phyloP scores from a whole-genome alignment of 768 basidiomycete species.

The Pisolithus microcarpus region DNA sequence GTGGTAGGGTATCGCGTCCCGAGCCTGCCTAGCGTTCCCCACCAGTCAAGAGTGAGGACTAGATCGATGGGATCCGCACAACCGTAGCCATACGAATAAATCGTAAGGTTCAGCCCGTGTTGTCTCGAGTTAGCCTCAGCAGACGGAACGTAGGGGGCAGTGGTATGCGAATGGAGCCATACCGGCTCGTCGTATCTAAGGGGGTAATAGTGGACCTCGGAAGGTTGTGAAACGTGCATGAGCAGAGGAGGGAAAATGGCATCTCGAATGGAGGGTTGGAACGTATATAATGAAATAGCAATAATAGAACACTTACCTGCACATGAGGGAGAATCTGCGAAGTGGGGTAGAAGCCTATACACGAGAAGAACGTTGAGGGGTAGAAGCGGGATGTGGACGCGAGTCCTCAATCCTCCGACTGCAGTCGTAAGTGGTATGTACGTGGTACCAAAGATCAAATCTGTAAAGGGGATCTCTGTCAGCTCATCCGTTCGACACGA shows the following conservation, averaged over 20 bases:
- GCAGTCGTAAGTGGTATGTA: constrained; percentile 28
- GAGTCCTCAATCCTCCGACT: constrained; percentile 31
- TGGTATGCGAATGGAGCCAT: constrained; percentile 58
- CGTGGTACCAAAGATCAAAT: constrained; percentile 29
- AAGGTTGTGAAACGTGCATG: constrained; percentile 47
- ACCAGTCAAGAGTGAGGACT: constrained; percentile 60
- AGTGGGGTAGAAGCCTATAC: constrained; percentile 45
- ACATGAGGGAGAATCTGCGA: constrained; percentile 18
- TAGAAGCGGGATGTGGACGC: constrained; percentile 47
- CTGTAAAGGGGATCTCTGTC: constrained; percentile 23
- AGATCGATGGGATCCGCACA: constrained; percentile 40
- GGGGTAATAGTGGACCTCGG: constrained; percentile 66
- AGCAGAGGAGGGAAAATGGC: constrained; percentile 59
- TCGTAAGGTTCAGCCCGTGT: constrained; percentile 44
- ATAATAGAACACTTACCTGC: constrained; percentile 15
- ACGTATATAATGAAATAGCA: background rate
- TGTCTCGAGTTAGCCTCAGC: constrained; percentile 8
- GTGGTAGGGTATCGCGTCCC: constrained; percentile 71
- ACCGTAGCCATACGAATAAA: constrained; percentile 48
- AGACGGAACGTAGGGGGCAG: constrained; percentile 54
- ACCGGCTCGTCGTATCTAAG: constrained; percentile 27
- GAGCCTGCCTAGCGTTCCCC: constrained; percentile 61
- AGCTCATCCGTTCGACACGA: background rate
- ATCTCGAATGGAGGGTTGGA: constrained; percentile 31
- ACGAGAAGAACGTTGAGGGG: constrained; percentile 57